phyloP scores from a whole-genome alignment of 345 rosid genomes.

The Conringia planisiliqua region DNA sequence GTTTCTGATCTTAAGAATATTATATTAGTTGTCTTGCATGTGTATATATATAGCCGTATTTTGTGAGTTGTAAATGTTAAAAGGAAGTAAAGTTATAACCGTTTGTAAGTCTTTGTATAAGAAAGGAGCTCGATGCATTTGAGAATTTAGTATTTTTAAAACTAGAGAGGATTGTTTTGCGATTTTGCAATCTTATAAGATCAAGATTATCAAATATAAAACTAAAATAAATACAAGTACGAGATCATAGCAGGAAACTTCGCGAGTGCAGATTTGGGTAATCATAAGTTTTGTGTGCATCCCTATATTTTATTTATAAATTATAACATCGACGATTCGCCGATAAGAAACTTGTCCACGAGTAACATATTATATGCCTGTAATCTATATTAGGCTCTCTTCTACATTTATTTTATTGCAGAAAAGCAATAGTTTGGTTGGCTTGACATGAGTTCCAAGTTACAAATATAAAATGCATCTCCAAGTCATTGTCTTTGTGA shows the following conservation, averaged over 20 bases:
- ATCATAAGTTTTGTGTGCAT: not conserved
- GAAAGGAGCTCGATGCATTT: not conserved
- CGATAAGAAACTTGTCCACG: not conserved
- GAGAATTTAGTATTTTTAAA: not conserved
- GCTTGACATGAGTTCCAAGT: not conserved
- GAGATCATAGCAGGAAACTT: constrained; percentile 19
- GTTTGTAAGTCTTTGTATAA: not conserved
- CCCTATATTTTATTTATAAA: not conserved
- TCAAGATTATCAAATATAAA: not conserved
- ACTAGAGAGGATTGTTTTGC: not conserved
- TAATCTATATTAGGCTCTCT: not conserved
- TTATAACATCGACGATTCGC: not conserved
- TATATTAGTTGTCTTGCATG: not conserved
- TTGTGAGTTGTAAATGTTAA: not conserved
- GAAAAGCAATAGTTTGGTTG: constrained; percentile 12
- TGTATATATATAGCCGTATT: not conserved
- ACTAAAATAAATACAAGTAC: not conserved
- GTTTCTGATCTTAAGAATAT: not conserved
- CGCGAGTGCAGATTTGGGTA: constrained; percentile 5
- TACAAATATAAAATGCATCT: not conserved
- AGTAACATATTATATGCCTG: constrained; percentile 14
- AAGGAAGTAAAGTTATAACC: not conserved
- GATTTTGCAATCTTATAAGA: not conserved
- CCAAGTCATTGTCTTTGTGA: not conserved
- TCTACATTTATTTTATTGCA: not conserved